phyloP scores from a whole-genome alignment of 179 eudicot genomes.

The Drosera spatulata region DNA sequence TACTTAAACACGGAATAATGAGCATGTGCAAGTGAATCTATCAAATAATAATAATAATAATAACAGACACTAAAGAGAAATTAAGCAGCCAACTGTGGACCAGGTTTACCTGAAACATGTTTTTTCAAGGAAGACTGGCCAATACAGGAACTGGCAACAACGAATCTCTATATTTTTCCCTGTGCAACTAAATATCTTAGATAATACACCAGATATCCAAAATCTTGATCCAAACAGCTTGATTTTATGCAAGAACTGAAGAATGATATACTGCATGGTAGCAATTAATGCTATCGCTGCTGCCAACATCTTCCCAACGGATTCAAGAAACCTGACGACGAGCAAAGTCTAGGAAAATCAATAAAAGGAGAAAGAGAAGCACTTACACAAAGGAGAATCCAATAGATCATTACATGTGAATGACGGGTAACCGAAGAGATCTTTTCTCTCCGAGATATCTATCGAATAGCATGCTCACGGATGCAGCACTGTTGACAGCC shows the following conservation, averaged over 20 bases:
- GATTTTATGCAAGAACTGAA: slow-evolving; percentile 43
- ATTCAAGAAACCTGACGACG: slow-evolving; percentile 40
- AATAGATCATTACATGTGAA: slow-evolving; percentile 38
- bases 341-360: slow-evolving; percentile 10
- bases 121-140: slow-evolving; percentile 72
- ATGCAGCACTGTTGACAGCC: slow-evolving; percentile 66
- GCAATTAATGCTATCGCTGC: slow-evolving; percentile 53
- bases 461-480: slow-evolving; percentile 44
- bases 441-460: slow-evolving; percentile 18
- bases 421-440: slow-evolving; percentile 14
- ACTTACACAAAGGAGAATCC: slow-evolving; percentile 6
- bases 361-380: not conserved
- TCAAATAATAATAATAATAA: too few relatives aligned
- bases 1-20: too few relatives aligned
- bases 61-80: not conserved
- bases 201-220: slow-evolving; percentile 18
- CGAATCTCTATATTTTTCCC: slow-evolving; percentile 48
- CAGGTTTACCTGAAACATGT: slow-evolving; percentile 45
- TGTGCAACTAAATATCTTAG: slow-evolving; percentile 43
- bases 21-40: too few relatives aligned
- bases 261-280: slow-evolving; percentile 42
- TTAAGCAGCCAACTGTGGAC: not conserved
- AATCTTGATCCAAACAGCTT: slow-evolving; percentile 27
- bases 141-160: slow-evolving; percentile 66
- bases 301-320: slow-evolving; percentile 44